Evolutionary conservation across 2,329 filamentous ascomycete genomes (phyloP).

Genomic region (Beauveria sp.): DNA sequence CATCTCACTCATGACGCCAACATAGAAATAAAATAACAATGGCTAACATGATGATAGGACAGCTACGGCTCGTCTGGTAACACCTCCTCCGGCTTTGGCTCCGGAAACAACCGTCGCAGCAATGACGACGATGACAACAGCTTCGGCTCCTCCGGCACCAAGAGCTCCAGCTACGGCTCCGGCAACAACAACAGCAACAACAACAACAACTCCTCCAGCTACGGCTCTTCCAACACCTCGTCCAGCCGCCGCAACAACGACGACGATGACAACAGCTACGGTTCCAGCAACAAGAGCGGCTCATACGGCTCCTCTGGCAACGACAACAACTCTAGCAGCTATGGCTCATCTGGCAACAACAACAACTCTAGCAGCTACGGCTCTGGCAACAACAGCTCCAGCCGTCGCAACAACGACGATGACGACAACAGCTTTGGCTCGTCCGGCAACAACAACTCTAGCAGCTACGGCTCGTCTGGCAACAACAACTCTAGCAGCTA

Average conservation of each 20-base stretch:
- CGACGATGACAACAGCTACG: conserved; percentile 12
- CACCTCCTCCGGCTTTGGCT: background rate
- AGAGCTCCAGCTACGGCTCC: conserved; percentile 10
- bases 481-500: conserved; percentile 12
- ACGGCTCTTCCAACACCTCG: conserved; percentile 1
- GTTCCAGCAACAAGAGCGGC: conserved; percentile 12
- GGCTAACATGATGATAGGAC: background rate
- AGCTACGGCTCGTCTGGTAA: conserved; percentile 15
- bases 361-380: background rate
- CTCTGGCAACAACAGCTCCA: conserved; percentile 5
- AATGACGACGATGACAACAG: conserved; percentile 13
- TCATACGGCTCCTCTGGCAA: conserved; percentile 12
- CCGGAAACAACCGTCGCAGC: conserved; percentile 8
- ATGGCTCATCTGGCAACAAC: conserved; percentile 16
- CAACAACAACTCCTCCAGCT: background rate
- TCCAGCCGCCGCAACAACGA: conserved; percentile 11
- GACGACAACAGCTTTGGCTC: conserved; percentile 13
- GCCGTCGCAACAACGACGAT: conserved; percentile 11
- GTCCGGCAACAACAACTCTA: conserved; percentile 13
- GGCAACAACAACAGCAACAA: background rate
- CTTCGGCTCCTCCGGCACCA: no score
- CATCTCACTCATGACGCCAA: background rate
- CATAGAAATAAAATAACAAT: background rate
- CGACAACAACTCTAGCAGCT: conserved; percentile 8
- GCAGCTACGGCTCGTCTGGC: conserved; percentile 13